Percentiles rank a stretch among this genome's conserved stretches.
Conservation (phyloP, 1,284 basidiomycete species). For the Paramarasmius palmivorus region DNA sequence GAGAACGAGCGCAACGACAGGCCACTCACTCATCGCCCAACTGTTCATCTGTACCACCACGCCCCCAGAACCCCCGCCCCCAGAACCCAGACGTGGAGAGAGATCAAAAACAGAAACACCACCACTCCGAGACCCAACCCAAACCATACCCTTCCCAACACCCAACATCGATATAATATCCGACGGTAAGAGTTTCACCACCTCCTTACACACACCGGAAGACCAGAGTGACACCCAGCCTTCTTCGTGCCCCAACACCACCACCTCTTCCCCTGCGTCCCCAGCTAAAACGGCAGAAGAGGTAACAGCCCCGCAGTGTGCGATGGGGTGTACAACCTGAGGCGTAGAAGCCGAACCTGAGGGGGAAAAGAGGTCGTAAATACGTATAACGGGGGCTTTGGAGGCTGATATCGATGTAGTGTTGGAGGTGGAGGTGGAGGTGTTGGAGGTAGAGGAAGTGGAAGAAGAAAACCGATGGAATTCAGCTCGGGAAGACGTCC, state of each 20-base stretch:
- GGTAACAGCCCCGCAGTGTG: conserved; percentile 79
- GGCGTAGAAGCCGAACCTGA: conserved; percentile 40
- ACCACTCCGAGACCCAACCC: conserved; percentile 85
- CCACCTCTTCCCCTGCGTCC: too few relatives aligned
- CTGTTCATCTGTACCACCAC: too few relatives aligned
- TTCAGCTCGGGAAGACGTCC: conserved; percentile 71
- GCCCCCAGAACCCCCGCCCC: too few relatives aligned
- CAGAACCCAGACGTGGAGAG: too few relatives aligned
- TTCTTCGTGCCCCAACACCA: conserved; percentile 97
- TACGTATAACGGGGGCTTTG: conserved; percentile 68
- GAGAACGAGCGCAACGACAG: conserved; percentile 74
- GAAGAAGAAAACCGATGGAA: too few relatives aligned
- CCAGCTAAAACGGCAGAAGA: conserved; percentile 78
- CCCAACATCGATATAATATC: conserved; percentile 80
- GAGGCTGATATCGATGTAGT: too few relatives aligned
- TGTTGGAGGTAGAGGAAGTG: too few relatives aligned
- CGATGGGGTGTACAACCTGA: conserved; percentile 52
- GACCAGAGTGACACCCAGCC: conserved; percentile 85
- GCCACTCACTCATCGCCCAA: too few relatives aligned
- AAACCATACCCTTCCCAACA: conserved; percentile 80
- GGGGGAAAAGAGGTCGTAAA: conserved; percentile 67
- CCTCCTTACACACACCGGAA: conserved; percentile 56
- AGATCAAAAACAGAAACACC: conserved; percentile 86
- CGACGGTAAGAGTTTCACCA: conserved; percentile 77
- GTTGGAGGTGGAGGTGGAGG: too few relatives aligned